Evolutionary conservation across 2,329 filamentous ascomycete genomes (phyloP), one percentile per base, ranked within the genome.

Genomic region (Fusarium equiseti): DNA sequence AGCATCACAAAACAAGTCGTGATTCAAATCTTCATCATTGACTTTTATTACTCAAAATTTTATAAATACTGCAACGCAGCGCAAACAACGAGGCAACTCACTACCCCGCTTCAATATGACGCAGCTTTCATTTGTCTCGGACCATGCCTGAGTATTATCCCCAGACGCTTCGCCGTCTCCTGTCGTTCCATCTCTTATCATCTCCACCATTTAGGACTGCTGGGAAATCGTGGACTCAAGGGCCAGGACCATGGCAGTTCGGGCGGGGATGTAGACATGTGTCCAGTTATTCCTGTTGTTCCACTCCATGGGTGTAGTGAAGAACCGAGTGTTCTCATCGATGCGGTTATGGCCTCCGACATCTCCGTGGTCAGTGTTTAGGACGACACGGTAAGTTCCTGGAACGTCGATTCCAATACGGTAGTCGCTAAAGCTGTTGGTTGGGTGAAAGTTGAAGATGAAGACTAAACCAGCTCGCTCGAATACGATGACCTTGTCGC

Each of bases 401-500:
- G 91, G 83, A 22, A 89, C 85, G 54, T 98, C 94, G 42, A 99
- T 87, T 20, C 96, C 96, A 49, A 99, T 91, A 40, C 95, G 90
- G 80, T 98, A 99, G 81, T 98, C 96, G 13, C 91, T 91, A 82
- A 92, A 99, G 80, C 94, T 97, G 73, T 91, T 83, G 29, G 88
- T 89, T 0, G 93, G 90, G 79, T 98, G 91, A 86, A 98, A 98
- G 83, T 99, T 99, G 87, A 99, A 98, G 75, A 98, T 87, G 85
- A 95, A 99, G 13, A 99, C 85, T 63, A 97, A 83, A 0, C 95
- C 95, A 3, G 90, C 96, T 32, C 96, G 89, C 84, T 99, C 96
- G 79, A 98, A 99, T 6, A 97, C 95, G 71, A 99, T 89, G 45
- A 98, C 91, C 83, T 98, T 99, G 83, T 99, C 96, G 22, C 82